Conservation (phyloP, 2,329 filamentous ascomycete genomes). For the Neonectria punicea region DNA sequence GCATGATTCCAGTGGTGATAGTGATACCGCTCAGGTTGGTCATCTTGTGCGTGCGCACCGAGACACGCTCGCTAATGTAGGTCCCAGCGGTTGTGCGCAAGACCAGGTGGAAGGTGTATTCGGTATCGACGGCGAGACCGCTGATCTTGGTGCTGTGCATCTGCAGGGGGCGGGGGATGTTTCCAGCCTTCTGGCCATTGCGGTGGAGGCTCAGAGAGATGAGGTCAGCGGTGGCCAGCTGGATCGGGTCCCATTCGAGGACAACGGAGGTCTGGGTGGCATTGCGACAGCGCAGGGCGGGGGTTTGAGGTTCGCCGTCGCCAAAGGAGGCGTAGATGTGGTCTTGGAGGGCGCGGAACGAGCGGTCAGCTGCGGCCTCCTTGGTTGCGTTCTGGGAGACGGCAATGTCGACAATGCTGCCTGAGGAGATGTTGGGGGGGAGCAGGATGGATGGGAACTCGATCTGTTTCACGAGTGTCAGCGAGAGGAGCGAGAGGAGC, state of each 20-base stretch:
- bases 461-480: constrained; percentile 69
- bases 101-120: constrained; percentile 94
- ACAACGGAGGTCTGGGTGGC: constrained; percentile 98
- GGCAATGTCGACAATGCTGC: constrained; percentile 97
- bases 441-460: constrained; percentile 98
- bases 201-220: constrained; percentile 91
- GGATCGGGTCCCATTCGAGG: constrained; percentile 96
- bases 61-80: constrained; percentile 83
- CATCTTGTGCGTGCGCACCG: constrained; percentile 96
- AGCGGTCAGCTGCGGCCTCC: constrained; percentile 77
- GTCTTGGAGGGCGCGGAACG: constrained; percentile 87
- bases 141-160: constrained; percentile 97
- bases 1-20: constrained; percentile 89
- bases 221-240: constrained; percentile 90
- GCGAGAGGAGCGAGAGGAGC: constrained; percentile 29
- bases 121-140: constrained; percentile 93
- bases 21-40: constrained; percentile 96
- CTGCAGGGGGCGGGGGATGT: constrained; percentile 86
- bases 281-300: constrained; percentile 90
- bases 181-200: constrained; percentile 96
- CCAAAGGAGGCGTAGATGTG: constrained; percentile 90
- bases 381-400: constrained; percentile 87
- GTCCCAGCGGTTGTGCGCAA: constrained; percentile 91
- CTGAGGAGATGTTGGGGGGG: constrained; percentile 92
- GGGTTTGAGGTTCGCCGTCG: constrained; percentile 77